phyloP scores from a whole-genome alignment of 2,329 filamentous ascomycete species.

The Lachnellula willkommii region DNA sequence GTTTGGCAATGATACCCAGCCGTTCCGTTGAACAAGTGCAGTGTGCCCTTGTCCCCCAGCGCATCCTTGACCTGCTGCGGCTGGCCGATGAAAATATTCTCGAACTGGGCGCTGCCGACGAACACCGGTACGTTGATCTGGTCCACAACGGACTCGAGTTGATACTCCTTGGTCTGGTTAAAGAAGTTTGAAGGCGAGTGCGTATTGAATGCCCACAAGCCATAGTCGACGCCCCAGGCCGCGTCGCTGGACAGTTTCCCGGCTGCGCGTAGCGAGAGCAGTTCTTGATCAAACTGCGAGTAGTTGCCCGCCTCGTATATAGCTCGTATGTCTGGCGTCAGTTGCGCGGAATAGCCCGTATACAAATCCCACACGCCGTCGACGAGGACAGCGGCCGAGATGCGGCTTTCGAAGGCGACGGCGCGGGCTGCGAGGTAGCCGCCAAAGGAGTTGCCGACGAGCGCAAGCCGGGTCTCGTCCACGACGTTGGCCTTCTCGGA shows the following conservation, averaged over 20 bases:
- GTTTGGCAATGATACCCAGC: not conserved
- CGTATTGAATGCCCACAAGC: not conserved
- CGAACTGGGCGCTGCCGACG: not conserved
- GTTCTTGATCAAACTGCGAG: not conserved
- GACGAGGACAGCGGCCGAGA: not conserved
- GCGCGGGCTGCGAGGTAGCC: not conserved
- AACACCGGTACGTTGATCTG: not conserved
- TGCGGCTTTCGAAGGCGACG: not conserved
- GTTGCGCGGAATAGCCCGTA: not conserved
- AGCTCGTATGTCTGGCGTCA: not conserved
- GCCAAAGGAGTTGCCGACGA: slow-evolving; percentile 35
- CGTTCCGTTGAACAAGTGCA: not conserved
- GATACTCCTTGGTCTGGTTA: not conserved
- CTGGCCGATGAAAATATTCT: not conserved
- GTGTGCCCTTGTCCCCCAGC: not conserved
- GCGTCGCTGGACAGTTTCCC: not conserved
- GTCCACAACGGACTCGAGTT: not conserved
- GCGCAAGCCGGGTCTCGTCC: slow-evolving; percentile 2
- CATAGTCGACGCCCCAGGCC: not conserved
- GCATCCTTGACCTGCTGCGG: not conserved
- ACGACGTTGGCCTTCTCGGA: not conserved
- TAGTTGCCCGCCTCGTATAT: not conserved
- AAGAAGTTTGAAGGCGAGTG: not conserved
- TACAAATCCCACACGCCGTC: not conserved
- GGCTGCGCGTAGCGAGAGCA: not conserved